phyloP scores from a whole-genome alignment of 768 basidiomycete genomes.

The Boletus speciosus region DNA sequence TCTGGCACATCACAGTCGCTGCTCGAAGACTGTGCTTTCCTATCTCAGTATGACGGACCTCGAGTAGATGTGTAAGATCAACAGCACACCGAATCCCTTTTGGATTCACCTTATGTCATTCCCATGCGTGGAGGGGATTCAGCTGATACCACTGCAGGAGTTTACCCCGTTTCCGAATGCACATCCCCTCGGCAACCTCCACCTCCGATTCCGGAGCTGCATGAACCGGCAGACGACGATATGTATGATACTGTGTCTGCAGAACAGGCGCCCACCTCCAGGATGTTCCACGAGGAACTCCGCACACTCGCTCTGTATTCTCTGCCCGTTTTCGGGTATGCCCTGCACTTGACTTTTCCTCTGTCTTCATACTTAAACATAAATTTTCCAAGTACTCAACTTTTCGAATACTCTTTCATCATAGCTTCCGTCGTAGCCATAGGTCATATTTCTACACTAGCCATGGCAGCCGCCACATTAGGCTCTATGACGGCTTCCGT shows the following conservation, averaged over 20 bases:
- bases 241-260: conserved; percentile 1
- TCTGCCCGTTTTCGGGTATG: conserved; percentile 69
- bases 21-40: conserved; percentile 64
- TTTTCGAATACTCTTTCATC: conserved; percentile 86
- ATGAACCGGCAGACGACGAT: conserved; percentile 41
- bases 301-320: conserved; percentile 59
- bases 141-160: neutral
- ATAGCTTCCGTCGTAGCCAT: conserved; percentile 82
- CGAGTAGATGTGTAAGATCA: conserved; percentile 10
- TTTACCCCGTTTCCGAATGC: conserved; percentile 37
- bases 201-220: conserved; percentile 54
- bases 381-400: conserved; percentile 51
- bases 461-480: conserved; percentile 79
- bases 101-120: conserved; percentile 17
- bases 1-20: conserved; percentile 38
- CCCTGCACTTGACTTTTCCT: conserved; percentile 3
- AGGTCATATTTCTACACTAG: conserved; percentile 86
- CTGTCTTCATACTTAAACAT: neutral
- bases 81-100: neutral
- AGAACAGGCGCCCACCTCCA: conserved; percentile 20
- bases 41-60: conserved; percentile 47
- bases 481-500: conserved; percentile 75
- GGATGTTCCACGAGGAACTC: conserved; percentile 56
- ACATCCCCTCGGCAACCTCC: conserved; percentile 51
- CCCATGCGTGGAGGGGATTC: conserved; percentile 12